Base-by-base conservation (phyloP, 352 stramenopile species). In the Globisporangium splendens region DNA sequence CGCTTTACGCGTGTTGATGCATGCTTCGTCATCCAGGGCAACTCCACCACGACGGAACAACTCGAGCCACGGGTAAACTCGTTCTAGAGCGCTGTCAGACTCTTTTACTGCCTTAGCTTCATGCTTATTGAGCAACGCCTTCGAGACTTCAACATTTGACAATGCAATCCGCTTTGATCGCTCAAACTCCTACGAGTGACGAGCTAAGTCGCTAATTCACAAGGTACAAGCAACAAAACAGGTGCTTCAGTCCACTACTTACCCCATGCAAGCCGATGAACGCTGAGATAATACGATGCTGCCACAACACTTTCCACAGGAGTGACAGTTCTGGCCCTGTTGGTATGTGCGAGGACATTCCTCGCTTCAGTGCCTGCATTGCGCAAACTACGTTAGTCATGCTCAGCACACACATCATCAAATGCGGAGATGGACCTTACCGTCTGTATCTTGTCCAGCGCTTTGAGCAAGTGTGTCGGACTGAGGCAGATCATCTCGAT, bases 251-350 rank as follows among this genome's bases (percentile, higher is more conserved):
- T 14, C 6, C 24, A 33, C 46, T 51, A 75, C 75, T 47, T 61
- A 92, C 82, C 43, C 64, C 64, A 14, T 84, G 68, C 41, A 90
- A 75, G 2, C 79, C 77, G 14, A 80, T 76, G 63, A 79, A 89
- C 1, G 77, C 61, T 21, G 73, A 82, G n/a, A 90, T 59, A 17
- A 90, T 73, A 6, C 81, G 70, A 46, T 86, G 68, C 35, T 87
- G 73, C 82, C 79, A 92, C 50, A 85, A 62, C 15, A 89, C 53
- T 46, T 81, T 82, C 82, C 82, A 92, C 11, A 83, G 50, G 31
- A 90, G 62, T 10, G 72, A 82, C 12, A 90, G 47, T 57, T 90
- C 79, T 56, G 70, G 52, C 4, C 82, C 79, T 39, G 74, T 87
- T 8, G 79, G 72, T 8, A 73, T 77, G 50, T 66, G 79, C 8